A percentile compares a stretch with the other conserved stretches of the same genome.
Conservation (phyloP, 208 protist species). For the Acanthamoeba pearcei region DNA sequence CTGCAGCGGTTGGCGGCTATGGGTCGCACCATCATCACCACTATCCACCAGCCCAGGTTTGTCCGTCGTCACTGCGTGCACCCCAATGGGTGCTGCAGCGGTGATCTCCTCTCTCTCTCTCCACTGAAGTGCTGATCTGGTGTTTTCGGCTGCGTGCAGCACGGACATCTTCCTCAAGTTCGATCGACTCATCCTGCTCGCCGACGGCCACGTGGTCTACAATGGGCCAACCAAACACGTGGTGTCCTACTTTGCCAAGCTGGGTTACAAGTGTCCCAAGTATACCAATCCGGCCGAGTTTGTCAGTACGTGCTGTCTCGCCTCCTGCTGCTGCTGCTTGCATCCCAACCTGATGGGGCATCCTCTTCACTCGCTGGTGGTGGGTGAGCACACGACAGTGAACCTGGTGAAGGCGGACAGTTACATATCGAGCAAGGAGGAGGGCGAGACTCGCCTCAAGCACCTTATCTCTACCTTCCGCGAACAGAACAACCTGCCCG, state of each 20-base stretch:
- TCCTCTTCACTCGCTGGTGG: no score
- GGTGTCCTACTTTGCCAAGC: conserved; percentile 70
- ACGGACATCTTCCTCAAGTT: conserved; percentile 78
- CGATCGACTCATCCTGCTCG: conserved; percentile 70
- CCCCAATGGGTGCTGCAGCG: no score
- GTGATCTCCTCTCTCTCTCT: background rate
- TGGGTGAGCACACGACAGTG: conserved; percentile 2
- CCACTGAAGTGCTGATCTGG: no score
- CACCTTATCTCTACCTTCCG: background rate
- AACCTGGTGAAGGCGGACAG: conserved; percentile 49
- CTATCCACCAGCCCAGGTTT: conserved; percentile 67
- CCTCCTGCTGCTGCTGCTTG: no score
- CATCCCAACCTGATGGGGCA: no score
- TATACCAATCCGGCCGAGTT: conserved; percentile 78
- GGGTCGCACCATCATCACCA: conserved; percentile 77
- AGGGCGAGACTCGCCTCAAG: background rate
- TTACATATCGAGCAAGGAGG: conserved; percentile 39
- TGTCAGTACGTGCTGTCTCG: conserved; percentile 22
- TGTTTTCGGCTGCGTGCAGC: background rate
- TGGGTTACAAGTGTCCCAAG: conserved; percentile 76
- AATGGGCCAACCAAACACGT: conserved; percentile 69
- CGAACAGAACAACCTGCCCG: background rate
- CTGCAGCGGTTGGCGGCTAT: background rate
- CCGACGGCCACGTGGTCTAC: conserved; percentile 64
- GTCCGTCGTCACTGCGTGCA: background rate